phyloP scores from a whole-genome alignment of 441 rosid genomes.

The Erodium texanum region DNA sequence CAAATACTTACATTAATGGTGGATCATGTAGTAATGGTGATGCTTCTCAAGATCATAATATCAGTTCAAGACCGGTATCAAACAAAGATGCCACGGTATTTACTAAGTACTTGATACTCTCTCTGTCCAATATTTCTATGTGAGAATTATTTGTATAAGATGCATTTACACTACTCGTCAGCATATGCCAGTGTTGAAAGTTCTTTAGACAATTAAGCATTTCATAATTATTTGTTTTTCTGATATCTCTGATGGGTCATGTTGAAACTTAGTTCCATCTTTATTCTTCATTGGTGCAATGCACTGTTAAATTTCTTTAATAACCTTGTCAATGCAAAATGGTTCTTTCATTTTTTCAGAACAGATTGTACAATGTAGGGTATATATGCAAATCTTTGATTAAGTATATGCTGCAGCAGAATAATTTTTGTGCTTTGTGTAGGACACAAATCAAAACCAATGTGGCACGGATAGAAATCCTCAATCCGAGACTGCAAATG shows the following conservation, averaged over 20 bases:
- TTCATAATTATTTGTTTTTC: no score
- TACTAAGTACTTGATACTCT: background rate
- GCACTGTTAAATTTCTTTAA: no score
- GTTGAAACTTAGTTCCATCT: no score
- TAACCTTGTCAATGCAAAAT: no score
- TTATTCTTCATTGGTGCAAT: no score
- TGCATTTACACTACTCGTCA: background rate
- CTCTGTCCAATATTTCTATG: background rate
- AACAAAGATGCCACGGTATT: slow-evolving; percentile 9
- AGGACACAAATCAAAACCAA: slow-evolving; percentile 22
- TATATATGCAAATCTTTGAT: background rate
- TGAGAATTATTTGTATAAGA: background rate
- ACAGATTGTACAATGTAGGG: no score
- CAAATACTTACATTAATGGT: background rate
- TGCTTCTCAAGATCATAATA: background rate
- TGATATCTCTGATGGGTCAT: no score
- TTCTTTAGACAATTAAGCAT: no score
- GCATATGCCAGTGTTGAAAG: background rate
- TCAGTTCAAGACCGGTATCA: slow-evolving; percentile 7
- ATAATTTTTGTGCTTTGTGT: slow-evolving; percentile 6
- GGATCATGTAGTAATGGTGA: slow-evolving; percentile 4
- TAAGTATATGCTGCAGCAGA: background rate
- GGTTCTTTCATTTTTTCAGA: no score
- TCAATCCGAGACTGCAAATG: slow-evolving; percentile 23
- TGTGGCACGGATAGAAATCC: slow-evolving; percentile 29